Conservation (phyloP, 148 eudicot species). For the Camellia japonica region DNA sequence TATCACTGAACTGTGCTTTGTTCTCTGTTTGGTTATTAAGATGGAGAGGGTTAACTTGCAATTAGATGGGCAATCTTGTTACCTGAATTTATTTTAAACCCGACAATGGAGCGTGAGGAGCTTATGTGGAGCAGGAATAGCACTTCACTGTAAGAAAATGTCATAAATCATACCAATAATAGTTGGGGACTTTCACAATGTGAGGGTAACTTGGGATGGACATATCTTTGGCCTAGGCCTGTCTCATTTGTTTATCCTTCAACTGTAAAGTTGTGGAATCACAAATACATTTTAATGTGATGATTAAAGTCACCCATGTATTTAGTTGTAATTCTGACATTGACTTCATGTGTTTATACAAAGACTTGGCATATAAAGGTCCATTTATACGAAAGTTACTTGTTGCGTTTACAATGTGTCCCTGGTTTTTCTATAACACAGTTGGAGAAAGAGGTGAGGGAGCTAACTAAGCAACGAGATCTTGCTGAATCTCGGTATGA, state of each 20-base stretch:
- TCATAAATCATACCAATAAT: neutral
- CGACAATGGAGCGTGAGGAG: neutral
- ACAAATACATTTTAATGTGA: no score
- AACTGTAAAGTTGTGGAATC: neutral
- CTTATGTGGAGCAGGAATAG: neutral
- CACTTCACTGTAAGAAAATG: neutral
- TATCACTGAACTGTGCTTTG: neutral
- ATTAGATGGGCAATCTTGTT: neutral
- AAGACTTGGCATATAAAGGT: neutral
- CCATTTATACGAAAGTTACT: neutral
- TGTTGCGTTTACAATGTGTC: neutral
- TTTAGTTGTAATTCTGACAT: neutral
- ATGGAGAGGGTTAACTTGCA: neutral
- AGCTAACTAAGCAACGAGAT: slow-evolving; percentile 69
- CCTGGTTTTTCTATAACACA: slow-evolving; percentile 22
- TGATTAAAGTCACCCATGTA: no score
- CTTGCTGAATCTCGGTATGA: slow-evolving; percentile 79
- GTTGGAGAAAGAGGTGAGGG: slow-evolving; percentile 83
- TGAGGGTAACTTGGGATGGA: neutral
- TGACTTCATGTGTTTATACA: neutral
- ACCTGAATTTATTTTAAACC: neutral
- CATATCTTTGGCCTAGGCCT: neutral
- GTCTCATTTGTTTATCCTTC: neutral
- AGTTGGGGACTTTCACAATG: neutral
- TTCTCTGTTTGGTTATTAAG: neutral